Evolutionary conservation across 2,329 filamentous ascomycete species (phyloP).

Genomic region (Balansia obtecta): DNA sequence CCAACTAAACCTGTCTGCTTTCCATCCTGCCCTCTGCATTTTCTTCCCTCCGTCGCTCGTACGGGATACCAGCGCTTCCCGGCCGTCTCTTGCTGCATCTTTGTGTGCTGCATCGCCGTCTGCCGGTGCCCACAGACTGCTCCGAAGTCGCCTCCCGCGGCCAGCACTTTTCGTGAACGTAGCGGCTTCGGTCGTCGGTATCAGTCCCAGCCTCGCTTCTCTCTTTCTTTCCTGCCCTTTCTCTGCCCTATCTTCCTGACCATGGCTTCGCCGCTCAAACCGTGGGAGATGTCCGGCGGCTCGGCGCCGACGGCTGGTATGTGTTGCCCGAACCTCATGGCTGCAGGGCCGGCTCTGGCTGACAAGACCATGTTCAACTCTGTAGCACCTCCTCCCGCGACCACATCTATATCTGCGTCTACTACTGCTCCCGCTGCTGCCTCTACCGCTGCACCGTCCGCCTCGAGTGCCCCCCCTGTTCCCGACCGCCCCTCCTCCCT

Average conservation of each 20-base stretch:
- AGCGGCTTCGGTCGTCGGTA: neutral
- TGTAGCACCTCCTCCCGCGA: conserved; percentile 20
- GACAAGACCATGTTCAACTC: conserved; percentile 12
- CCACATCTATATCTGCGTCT: conserved; percentile 19
- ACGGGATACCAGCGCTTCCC: neutral
- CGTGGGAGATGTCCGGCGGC: conserved; percentile 78
- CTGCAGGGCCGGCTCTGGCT: conserved; percentile 1
- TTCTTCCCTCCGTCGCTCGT: neutral
- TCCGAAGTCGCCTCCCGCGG: conserved; percentile 1
- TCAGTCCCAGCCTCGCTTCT: neutral
- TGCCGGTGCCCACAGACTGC: neutral
- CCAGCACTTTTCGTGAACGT: conserved; percentile 1
- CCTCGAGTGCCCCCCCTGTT: conserved; percentile 49
- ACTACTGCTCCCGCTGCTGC: conserved; percentile 26
- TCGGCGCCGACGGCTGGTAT: conserved; percentile 35
- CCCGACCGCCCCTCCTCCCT: conserved; percentile 74
- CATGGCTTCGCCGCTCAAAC: conserved; percentile 84
- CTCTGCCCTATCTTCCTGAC: neutral
- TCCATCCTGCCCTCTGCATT: neutral
- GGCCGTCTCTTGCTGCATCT: neutral
- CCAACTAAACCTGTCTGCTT: too few species aligned
- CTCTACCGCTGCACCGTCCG: conserved; percentile 25
- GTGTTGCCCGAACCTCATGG: conserved; percentile 13
- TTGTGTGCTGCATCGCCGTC: neutral
- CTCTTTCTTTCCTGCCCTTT: neutral